Evolutionary conservation across 2,329 filamentous ascomycete species (phyloP), one percentile per base, ranked within the genome.

Genomic region (Fusarium ambrosium): DNA sequence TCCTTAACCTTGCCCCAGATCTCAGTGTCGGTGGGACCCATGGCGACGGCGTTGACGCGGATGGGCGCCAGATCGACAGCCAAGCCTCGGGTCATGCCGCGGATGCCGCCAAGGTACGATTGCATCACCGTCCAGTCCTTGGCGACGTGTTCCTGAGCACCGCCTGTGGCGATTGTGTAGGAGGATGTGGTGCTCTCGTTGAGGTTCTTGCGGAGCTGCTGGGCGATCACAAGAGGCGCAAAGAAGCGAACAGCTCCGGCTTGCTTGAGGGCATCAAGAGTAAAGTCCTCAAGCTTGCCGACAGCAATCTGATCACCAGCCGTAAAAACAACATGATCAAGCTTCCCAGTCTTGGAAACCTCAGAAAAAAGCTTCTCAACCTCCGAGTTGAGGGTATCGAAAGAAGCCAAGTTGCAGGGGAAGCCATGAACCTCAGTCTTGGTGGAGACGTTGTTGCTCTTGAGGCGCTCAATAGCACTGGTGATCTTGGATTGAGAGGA

Each of bases 291-390:
- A 0, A 77, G 61, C 5, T 74, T 72, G 6, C 64, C 71, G 0
- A 76, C 62, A 1, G 69, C 62, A 10, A 71, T 66, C 20, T 64
- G 66, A 4, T 77, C 75, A 0, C 75, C 75, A 1, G 75, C 75
- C 0, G 75, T 77, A 9, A 70, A 77, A 13, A 76, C 71, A 9
- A 77, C 69, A 6, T 77, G 75, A 22, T 77, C 75, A 4, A 77
- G 64, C 32, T 62, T 73, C 1, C 64, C 73, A 8, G 59, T 67
- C 55, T 70, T 70, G 62, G 73, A 43, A 0, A 76, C 64, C 27
- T 70, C 69, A 0, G 67, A 27, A 16, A 77, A 74, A 10, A 72
- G 66, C 0, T 70, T 68, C 66, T 77, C 69, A 2, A 77, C 64
- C 16, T 78, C 68, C 0, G 58, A 41, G 14, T 64, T 74, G 16